A percentile compares a stretch with the other conserved stretches of the same genome.
phyloP scores from a whole-genome alignment of 73 alveolate genomes.

The Tetrahymena elliotti region DNA sequence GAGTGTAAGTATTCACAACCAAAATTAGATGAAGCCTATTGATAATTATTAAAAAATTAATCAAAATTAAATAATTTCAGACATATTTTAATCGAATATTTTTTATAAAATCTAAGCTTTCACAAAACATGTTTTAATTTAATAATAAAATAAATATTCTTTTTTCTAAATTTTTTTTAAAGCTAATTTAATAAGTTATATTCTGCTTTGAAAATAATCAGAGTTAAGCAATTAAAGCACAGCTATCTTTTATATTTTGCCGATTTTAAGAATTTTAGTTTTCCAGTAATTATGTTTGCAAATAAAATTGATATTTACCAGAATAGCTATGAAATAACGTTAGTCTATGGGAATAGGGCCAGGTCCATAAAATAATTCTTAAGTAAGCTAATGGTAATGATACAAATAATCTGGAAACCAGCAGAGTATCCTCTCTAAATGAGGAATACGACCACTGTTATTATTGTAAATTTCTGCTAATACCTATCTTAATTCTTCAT shows the following conservation, averaged over 20 bases:
- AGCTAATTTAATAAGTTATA: too few species aligned
- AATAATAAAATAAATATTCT: too few species aligned
- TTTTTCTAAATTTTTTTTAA: too few species aligned
- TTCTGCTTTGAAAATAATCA: too few species aligned
- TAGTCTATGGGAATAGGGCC: not conserved
- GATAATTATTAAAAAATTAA: not conserved
- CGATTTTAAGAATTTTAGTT: too few species aligned
- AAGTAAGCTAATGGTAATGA: not conserved
- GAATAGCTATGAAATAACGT: not conserved
- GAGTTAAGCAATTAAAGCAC: too few species aligned
- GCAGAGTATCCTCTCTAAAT: not conserved
- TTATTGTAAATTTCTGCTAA: not conserved
- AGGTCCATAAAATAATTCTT: not conserved
- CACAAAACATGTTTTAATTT: too few species aligned
- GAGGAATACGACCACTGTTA: not conserved
- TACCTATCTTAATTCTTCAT: not conserved
- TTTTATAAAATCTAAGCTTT: too few species aligned
- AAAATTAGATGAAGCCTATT: not conserved
- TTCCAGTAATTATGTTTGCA: too few species aligned
- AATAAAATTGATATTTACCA: not conserved
- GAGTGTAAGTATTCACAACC: not conserved
- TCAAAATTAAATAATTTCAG: too few species aligned
- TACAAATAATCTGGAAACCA: not conserved
- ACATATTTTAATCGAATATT: too few species aligned
- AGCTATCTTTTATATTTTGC: too few species aligned